Conservation (phyloP, 1,284 basidiomycete genomes). For the Amylostereum areolatum region DNA sequence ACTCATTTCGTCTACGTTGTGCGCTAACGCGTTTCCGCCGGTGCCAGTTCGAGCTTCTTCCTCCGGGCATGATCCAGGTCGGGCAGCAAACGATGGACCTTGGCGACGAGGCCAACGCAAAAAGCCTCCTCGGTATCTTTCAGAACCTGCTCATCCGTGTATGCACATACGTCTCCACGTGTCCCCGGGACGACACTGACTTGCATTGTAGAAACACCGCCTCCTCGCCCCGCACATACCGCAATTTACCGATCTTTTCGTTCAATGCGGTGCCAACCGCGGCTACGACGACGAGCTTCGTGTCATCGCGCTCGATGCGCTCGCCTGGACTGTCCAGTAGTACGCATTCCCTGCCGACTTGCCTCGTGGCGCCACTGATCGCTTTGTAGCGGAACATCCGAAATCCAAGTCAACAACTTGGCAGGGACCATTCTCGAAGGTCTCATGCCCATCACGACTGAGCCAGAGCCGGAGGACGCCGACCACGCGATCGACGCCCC, state of each 20-base stretch:
- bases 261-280: constrained; percentile 74
- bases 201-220: constrained; percentile 71
- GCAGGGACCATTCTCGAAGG: constrained; percentile 87
- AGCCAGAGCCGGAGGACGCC: constrained; percentile 83
- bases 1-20: background rate
- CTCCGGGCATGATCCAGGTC: constrained; percentile 89
- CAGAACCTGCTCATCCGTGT: constrained; percentile 93
- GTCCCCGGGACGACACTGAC: constrained; percentile 1
- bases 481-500: constrained; percentile 78
- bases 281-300: constrained; percentile 79
- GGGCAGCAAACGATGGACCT: constrained; percentile 84
- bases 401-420: constrained; percentile 84
- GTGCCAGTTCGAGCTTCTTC: constrained; percentile 86
- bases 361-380: background rate
- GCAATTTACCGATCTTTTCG: constrained; percentile 86
- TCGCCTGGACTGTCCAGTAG: constrained; percentile 97
- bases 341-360: constrained; percentile 23
- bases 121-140: constrained; percentile 92
- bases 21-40: constrained; percentile 22
- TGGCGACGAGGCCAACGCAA: constrained; percentile 77
- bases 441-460: constrained; percentile 91
- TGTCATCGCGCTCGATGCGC: constrained; percentile 87
- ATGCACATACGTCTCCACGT: constrained; percentile 17
- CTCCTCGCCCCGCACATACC: constrained; percentile 87
- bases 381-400: constrained; percentile 68